Evolutionary conservation across 1,139 yeast genomes (phyloP).

Genomic region (Yamadazyma trypodendri): DNA sequence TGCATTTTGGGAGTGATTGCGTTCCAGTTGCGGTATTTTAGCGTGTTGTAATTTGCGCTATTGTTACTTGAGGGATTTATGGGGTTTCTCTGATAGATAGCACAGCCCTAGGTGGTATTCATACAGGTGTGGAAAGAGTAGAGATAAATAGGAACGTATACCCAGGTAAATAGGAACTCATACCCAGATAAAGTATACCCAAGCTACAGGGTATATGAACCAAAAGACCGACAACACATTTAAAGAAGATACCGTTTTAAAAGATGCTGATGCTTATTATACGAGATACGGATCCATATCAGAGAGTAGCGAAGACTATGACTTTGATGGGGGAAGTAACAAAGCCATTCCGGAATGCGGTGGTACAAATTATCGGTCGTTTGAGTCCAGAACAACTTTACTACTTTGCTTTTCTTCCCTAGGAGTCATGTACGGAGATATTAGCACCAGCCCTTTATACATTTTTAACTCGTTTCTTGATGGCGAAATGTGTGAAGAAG

Average conservation of each 20-base stretch:
- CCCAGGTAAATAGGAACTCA: too few relatives aligned
- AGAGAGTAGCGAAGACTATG: background rate
- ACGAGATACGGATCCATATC: background rate
- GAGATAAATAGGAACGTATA: background rate
- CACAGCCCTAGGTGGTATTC: too few relatives aligned
- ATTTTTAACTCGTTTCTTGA: conserved; percentile 46
- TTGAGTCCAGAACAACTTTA: background rate
- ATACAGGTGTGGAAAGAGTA: too few relatives aligned
- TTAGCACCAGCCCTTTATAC: conserved; percentile 62
- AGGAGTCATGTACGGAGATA: conserved; percentile 62
- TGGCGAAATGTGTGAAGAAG: conserved; percentile 31
- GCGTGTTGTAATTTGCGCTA: too few relatives aligned
- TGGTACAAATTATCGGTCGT: background rate
- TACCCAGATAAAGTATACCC: too few relatives aligned
- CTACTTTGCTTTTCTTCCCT: conserved; percentile 26
- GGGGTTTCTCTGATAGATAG: too few relatives aligned
- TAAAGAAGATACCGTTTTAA: background rate
- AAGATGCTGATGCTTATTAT: conserved; percentile 2
- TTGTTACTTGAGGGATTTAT: too few relatives aligned
- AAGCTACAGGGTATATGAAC: background rate
- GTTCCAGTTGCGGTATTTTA: too few relatives aligned
- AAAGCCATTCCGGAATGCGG: background rate
- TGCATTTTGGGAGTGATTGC: too few relatives aligned
- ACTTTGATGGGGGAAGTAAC: background rate
- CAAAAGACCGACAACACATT: background rate